Evolutionary conservation across 2,329 filamentous ascomycete genomes (phyloP).

Genomic region (Ophiostoma himal-ulmi): DNA sequence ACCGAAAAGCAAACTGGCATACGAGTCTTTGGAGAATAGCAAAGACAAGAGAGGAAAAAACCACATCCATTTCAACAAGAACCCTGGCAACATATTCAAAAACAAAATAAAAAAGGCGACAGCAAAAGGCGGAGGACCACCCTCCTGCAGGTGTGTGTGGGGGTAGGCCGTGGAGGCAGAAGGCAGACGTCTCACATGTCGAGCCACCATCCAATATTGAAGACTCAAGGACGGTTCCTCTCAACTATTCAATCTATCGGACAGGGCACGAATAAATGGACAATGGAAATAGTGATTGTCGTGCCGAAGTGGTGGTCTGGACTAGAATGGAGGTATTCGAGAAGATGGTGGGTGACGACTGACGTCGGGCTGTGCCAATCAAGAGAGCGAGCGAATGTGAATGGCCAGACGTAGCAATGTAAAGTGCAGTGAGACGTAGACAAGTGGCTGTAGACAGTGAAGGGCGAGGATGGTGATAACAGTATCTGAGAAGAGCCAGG

Average conservation of each 20-base stretch:
- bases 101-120: neutral
- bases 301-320: neutral
- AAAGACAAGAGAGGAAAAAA: too few species aligned
- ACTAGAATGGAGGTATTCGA: neutral
- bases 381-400: neutral
- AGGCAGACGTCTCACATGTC: constrained; percentile 12
- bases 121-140: constrained; percentile 3
- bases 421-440: neutral
- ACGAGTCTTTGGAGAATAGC: too few species aligned
- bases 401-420: neutral
- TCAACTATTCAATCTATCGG: neutral
- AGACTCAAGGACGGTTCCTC: neutral
- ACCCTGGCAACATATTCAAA: neutral
- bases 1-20: too few species aligned
- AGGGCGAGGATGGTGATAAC: too few species aligned
- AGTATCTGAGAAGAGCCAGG: too few species aligned
- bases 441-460: too few species aligned
- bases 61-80: neutral
- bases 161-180: constrained; percentile 3
- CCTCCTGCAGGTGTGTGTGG: constrained; percentile 12
- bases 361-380: neutral
- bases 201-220: neutral
- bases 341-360: constrained; percentile 7
- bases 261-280: too few species aligned
- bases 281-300: neutral